Evolutionary conservation across 345 rosid genomes (phyloP).

Genomic region (Citrus reticulata): DNA sequence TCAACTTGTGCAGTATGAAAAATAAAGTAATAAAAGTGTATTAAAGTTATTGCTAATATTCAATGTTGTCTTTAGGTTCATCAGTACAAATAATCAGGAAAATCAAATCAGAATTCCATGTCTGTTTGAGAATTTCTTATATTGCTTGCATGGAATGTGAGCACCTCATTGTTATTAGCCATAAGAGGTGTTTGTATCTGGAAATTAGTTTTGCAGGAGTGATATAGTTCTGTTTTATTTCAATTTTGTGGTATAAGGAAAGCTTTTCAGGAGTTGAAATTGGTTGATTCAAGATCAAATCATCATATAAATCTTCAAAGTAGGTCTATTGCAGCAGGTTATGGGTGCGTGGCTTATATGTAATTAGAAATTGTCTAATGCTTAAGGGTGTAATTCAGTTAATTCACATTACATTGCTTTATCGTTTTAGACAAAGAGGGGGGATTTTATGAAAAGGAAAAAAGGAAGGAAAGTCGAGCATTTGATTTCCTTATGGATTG

Average conservation of each 20-base stretch:
- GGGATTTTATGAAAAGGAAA: background rate
- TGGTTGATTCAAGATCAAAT: background rate
- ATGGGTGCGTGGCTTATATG: background rate
- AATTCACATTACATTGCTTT: background rate
- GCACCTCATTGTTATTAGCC: background rate
- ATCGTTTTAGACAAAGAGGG: background rate
- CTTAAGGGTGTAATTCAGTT: background rate
- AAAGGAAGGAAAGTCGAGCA: background rate
- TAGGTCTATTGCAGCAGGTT: background rate
- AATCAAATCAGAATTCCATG: background rate
- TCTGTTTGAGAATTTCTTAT: background rate
- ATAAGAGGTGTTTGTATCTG: background rate
- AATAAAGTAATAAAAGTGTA: background rate
- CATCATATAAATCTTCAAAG: too few relatives aligned
- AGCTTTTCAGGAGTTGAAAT: background rate
- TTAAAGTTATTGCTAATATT: background rate
- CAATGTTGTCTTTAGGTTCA: background rate
- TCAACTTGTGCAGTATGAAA: background rate
- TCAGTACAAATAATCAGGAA: background rate
- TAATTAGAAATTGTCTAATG: background rate
- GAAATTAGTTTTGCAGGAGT: background rate
- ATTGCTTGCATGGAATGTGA: background rate
- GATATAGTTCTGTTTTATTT: background rate
- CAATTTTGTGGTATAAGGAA: background rate
- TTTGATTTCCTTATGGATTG: background rate